phyloP scores from a whole-genome alignment of 1,284 basidiomycete genomes.

The Papiliotrema nemorosa region DNA sequence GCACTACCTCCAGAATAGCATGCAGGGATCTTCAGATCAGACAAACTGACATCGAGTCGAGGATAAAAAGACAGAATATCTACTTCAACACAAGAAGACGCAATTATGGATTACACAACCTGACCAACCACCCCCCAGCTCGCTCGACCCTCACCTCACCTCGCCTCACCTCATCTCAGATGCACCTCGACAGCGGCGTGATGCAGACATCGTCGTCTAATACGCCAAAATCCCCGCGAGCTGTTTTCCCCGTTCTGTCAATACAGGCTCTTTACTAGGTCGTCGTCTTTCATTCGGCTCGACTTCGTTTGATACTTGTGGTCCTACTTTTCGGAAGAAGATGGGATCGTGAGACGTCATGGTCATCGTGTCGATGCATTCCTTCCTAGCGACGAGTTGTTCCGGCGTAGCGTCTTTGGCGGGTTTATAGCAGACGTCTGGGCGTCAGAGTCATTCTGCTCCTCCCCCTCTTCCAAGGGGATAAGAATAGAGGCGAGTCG shows the following conservation, averaged over 20 bases:
- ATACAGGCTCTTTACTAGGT: slow-evolving; percentile 17
- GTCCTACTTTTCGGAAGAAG: slow-evolving; percentile 20
- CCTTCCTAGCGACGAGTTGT: slow-evolving; percentile 16
- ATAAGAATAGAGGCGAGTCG: no score
- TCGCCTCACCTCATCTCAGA: not conserved
- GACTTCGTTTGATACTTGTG: slow-evolving; percentile 8
- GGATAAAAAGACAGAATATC: not conserved
- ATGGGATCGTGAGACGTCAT: slow-evolving; percentile 31
- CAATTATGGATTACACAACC: not conserved
- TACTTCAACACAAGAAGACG: not conserved
- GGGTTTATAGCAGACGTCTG: slow-evolving; percentile 43
- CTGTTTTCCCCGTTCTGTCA: slow-evolving; percentile 17
- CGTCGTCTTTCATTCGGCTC: slow-evolving; percentile 12
- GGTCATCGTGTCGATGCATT: slow-evolving; percentile 21
- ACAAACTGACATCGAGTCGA: not conserved
- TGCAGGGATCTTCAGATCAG: not conserved
- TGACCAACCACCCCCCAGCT: no score
- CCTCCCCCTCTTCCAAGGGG: not conserved
- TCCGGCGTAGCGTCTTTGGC: slow-evolving; percentile 21
- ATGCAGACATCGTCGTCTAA: slow-evolving; percentile 7
- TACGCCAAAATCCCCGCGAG: slow-evolving; percentile 28
- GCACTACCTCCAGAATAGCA: no score
- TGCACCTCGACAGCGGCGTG: not conserved
- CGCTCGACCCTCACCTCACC: no score
- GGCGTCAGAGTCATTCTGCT: not conserved